Base-by-base conservation (phyloP, 371 early-diverging fungal species). In the Apophysomyces ossiformis region DNA sequence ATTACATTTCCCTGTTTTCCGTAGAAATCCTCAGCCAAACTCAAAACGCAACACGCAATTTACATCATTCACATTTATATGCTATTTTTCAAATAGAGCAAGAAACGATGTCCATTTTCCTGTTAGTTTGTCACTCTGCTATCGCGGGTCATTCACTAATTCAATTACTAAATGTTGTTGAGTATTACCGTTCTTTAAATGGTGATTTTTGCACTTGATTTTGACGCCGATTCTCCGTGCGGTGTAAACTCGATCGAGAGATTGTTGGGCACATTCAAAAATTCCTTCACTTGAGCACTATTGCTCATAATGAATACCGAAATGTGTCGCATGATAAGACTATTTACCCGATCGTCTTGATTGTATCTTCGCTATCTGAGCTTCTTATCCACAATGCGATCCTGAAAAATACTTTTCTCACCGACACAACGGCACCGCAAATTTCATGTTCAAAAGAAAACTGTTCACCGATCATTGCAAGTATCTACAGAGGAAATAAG, bases 391-490 rank as follows among this genome's bases (percentile, higher is more conserved):
- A 98, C 37, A 98, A 69, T 15, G 94, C 84, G 70, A 97, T 82
- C 71, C 96, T 85, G 82, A 94, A 93, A 67, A 89, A 88, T 37
- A 77, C 81, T 68, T 90, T 90, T 58, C 97, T 88, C 67, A 92
- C 90, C 4, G 95, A 91, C 37, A 95, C 89, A 44, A 98, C 97
- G 46, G 87, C 90, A 32, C 99, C 99, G 74, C 93, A 93, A 44
- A 99, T 89, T 57, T 95, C 94, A 35, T 91, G 87, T 61, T 87
- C 82, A 61, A 87, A 76, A n/a, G 91, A 85, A 69, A 94, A 94
- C 46, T 85, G 84, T 76, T 96, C 97, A 57, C 97, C 96, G 73
- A 98, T 92, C 68, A 90, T 89, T 4, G 92, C 93, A 62, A 98
- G 85, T 68, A 96, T 86, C 88, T 89, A 73, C 35, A 16, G 16